Evolutionary conservation across 345 rosid genomes (phyloP).

Genomic region (Toxicodendron radicans): DNA sequence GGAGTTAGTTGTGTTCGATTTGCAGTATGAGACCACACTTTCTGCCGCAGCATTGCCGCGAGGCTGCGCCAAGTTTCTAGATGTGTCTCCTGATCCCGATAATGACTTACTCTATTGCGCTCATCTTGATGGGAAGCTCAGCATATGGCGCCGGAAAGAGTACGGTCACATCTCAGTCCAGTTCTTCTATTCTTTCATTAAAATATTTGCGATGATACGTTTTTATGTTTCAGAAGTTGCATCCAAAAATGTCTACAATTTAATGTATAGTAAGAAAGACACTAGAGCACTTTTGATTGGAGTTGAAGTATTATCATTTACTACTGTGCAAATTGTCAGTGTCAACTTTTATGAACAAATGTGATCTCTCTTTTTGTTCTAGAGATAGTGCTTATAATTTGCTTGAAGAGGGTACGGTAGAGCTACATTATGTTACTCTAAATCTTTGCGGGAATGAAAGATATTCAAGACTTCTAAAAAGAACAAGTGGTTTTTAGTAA

Average conservation of each 20-base stretch:
- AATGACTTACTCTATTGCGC: slow-evolving; percentile 80
- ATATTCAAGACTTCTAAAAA: neutral
- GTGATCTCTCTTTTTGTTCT: neutral
- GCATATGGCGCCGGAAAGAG: slow-evolving; percentile 93
- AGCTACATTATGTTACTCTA: neutral
- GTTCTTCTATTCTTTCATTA: neutral
- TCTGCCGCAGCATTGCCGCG: slow-evolving; percentile 69
- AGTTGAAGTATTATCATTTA: neutral
- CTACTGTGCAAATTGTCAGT: neutral
- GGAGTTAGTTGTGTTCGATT: slow-evolving; percentile 85
- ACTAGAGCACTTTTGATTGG: neutral
- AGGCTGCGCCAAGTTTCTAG: slow-evolving; percentile 84
- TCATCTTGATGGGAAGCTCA: slow-evolving; percentile 88
- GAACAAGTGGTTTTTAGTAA: neutral
- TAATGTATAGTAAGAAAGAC: neutral
- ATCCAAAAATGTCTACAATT: neutral
- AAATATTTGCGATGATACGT: neutral
- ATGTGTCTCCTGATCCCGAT: slow-evolving; percentile 81
- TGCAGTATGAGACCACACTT: slow-evolving; percentile 73
- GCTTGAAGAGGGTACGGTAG: neutral
- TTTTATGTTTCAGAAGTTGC: neutral
- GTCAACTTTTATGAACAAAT: neutral
- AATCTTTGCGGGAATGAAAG: neutral
- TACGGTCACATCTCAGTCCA: slow-evolving; percentile 28
- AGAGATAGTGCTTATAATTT: neutral